phyloP scores from a whole-genome alignment of 1,284 basidiomycete genomes.

The Ustilago curta region DNA sequence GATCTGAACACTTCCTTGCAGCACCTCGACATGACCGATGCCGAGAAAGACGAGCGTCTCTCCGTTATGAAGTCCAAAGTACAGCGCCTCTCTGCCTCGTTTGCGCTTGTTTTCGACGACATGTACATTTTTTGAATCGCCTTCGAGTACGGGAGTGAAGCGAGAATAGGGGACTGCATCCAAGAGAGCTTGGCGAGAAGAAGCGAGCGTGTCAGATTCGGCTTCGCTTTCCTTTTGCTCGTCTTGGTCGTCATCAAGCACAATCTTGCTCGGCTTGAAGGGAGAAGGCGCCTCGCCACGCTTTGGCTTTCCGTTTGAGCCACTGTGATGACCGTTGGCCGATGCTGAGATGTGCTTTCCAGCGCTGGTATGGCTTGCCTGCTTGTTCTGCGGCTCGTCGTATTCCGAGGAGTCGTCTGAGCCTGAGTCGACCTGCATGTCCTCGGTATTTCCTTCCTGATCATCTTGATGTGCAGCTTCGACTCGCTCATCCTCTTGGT shows the following conservation, averaged over 20 bases:
- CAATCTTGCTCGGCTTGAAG: not conserved
- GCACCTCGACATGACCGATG: slow-evolving; percentile 27
- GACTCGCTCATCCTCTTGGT: slow-evolving; percentile 9
- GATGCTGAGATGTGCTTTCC: not conserved
- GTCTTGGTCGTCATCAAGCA: slow-evolving; percentile 1
- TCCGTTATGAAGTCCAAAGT: slow-evolving; percentile 27
- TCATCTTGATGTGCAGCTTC: not conserved
- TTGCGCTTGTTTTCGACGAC: slow-evolving; percentile 36
- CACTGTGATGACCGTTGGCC: not conserved
- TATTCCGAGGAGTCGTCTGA: slow-evolving; percentile 28
- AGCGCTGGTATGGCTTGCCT: not conserved
- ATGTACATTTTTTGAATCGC: slow-evolving; percentile 7
- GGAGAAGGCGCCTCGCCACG: not conserved
- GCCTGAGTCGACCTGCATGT: not conserved
- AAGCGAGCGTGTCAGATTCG: not conserved
- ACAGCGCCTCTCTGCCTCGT: slow-evolving; percentile 26
- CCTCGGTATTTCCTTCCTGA: not conserved
- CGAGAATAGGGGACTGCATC: slow-evolving; percentile 40
- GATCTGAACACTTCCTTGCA: slow-evolving; percentile 34
- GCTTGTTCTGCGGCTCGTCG: slow-evolving; percentile 8
- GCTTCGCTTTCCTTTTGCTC: not conserved
- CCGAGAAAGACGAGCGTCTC: slow-evolving; percentile 42
- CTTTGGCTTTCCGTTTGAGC: slow-evolving; percentile 12
- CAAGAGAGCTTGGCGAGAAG: slow-evolving; percentile 21
- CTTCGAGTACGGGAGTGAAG: slow-evolving; percentile 22